A percentile compares a stretch with the other conserved stretches of the same genome.
Conservation (phyloP, 192 early-diverging fungal species). For the Coemansia biformis region DNA sequence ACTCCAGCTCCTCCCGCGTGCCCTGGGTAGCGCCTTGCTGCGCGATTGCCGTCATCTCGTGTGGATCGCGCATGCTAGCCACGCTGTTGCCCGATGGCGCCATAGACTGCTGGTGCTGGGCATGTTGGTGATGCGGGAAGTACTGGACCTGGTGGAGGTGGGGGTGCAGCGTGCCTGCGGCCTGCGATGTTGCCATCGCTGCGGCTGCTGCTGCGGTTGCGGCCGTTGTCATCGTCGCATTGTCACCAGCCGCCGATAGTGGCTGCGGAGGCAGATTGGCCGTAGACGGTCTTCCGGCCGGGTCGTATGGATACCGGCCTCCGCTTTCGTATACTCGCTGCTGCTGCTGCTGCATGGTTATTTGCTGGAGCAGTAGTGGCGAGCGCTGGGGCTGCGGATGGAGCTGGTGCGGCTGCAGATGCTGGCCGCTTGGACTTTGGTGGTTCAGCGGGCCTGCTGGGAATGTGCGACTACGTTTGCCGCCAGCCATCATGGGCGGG, state of each 20-base stretch:
- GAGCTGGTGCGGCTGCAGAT: constrained; percentile 1
- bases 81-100: constrained; percentile 8
- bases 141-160: too few relatives aligned
- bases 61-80: constrained; percentile 15
- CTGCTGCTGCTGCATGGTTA: constrained; percentile 17
- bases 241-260: too few relatives aligned
- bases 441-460: constrained; percentile 23
- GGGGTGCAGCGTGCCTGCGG: too few relatives aligned
- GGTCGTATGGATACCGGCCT: constrained; percentile 9
- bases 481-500: constrained; percentile 27
- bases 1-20: constrained; percentile 44
- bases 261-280: constrained; percentile 16
- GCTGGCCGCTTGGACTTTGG: constrained; percentile 11
- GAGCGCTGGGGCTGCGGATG: constrained; percentile 6
- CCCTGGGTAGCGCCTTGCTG: constrained; percentile 5
- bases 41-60: constrained; percentile 4
- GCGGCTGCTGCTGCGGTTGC: neutral
- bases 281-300: constrained; percentile 12
- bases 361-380: constrained; percentile 3
- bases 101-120: neutral
- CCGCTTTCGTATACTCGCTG: constrained; percentile 15
- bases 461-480: constrained; percentile 47
- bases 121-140: neutral
- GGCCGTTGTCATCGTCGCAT: too few relatives aligned
- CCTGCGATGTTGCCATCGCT: neutral